Evolutionary conservation across 371 early-diverging fungal genomes (phyloP), one percentile per base, ranked within the genome.

Genomic region (Encephalitozoon cuniculi): DNA sequence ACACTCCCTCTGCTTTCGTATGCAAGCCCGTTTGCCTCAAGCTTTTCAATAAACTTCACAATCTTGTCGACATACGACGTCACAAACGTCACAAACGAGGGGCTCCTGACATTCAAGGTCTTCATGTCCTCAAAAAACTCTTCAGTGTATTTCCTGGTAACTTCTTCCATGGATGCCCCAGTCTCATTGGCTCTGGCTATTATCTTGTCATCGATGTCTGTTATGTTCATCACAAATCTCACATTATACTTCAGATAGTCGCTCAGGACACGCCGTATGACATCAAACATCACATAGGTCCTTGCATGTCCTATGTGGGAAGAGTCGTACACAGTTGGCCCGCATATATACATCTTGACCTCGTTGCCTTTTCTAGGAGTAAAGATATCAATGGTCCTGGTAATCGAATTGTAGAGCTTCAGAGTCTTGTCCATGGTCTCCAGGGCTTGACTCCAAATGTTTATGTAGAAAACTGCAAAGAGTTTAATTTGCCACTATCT

Each of bases 291-390:
- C 67, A 97, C 87, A 82, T 96, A 99, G 69, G 90, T 91, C 83
- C 97, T 83, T 3, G 97, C 97, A 84, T 97, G 98, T 30, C 99
- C 99, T 85, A 99, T 89, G 85, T 99, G 99, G 9, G 96, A 88
- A 0, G 91, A 89, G 84, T 95, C 96, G 82, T 99, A 99, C 18
- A 97, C 98, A 6, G 99, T 99, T 9, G 99, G 99, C 4, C 99
- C 99, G 87, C 99, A 99, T 11, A 79, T 79, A 68, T 86, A 86
- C 80, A 85, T 80, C 54, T 82, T 83, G 30, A 81, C 68, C 21
- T 68, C 52, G 5, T 66, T 68, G 26, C 40, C 53, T 30, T 53
- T 51, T 3, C 18, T 51, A 23, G 78, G 75, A 12, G 37, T 55
- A 65, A 81, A 78, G 6, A 21, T 37, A 32, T 81, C 81, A 1